These are phyloP conservation scores for Diutina rugosa DNA, from an alignment of 1,139 yeast genomes.

Conservation along the genomic window DNA sequence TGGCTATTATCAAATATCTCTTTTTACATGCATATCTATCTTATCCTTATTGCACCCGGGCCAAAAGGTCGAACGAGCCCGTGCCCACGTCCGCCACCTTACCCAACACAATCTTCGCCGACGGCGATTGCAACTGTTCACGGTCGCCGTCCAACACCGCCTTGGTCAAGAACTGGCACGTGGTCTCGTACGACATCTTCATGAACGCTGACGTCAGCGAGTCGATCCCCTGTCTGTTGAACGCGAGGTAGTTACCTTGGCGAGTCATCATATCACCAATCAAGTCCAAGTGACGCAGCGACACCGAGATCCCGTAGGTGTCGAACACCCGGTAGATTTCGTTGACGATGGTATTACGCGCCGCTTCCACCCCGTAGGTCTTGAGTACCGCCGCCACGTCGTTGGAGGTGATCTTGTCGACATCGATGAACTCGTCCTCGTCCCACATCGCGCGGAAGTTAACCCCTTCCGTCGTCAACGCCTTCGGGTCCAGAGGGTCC, in stretches of 20 bases:
- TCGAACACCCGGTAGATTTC: constrained; percentile 95
- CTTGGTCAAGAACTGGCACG: constrained; percentile 93
- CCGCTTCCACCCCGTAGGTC: constrained; percentile 98
- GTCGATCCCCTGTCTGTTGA: constrained; percentile 97
- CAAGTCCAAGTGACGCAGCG: constrained; percentile 87
- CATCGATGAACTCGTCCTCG: constrained; percentile 83
- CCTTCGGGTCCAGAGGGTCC: constrained; percentile 59
- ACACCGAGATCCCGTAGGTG: constrained; percentile 90
- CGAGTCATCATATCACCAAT: constrained; percentile 99
- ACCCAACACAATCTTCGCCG: constrained; percentile 92
- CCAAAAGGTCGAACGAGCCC: constrained; percentile 83
- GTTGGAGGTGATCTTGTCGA: constrained; percentile 79
- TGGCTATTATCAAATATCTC: no score
- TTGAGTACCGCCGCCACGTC: constrained; percentile 83
- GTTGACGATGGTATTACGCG: constrained; percentile 90
- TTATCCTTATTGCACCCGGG: constrained; percentile 11
- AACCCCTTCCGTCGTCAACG: constrained; percentile 93
- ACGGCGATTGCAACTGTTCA: constrained; percentile 83
- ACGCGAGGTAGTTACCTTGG: constrained; percentile 93
- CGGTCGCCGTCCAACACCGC: constrained; percentile 89
- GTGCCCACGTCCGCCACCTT: constrained; percentile 89
- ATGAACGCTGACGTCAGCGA: constrained; percentile 89
- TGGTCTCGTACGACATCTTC: constrained; percentile 99
- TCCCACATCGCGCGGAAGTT: constrained; percentile 98
- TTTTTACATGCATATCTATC: no score